Evolutionary conservation across 83 land plant genomes (phyloP).

Genomic region (Thuja plicata): DNA sequence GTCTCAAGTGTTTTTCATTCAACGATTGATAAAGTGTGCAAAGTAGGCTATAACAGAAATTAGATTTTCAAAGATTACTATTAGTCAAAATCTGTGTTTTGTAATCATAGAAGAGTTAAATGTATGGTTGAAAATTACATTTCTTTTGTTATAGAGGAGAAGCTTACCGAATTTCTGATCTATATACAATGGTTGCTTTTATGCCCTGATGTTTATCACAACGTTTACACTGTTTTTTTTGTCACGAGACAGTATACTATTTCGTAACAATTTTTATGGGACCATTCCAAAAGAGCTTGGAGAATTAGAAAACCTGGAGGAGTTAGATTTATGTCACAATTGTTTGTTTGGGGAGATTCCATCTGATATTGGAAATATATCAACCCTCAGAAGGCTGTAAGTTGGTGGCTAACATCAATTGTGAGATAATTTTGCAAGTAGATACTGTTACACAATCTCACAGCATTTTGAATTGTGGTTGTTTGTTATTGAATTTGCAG

Average conservation of each 20-base stretch:
- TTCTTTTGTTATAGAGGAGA: neutral
- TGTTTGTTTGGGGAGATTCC: constrained; percentile 50
- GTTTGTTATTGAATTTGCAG: constrained; percentile 19
- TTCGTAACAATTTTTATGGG: constrained; percentile 47
- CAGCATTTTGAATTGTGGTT: neutral
- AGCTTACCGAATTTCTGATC: neutral
- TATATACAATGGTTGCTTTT: neutral
- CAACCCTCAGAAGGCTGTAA: constrained; percentile 45
- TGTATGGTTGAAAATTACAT: neutral
- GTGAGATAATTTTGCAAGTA: neutral
- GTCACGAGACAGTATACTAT: constrained; percentile 29
- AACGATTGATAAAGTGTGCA: neutral
- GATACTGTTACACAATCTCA: too few relatives aligned
- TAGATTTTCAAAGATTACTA: neutral
- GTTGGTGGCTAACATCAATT: constrained; percentile 12
- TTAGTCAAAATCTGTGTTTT: neutral
- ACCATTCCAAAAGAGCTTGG: constrained; percentile 52
- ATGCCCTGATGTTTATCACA: neutral
- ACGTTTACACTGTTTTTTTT: neutral
- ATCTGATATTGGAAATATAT: constrained; percentile 35
- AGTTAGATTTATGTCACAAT: constrained; percentile 54
- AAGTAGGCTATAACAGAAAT: neutral
- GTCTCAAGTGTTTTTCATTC: neutral
- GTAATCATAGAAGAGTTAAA: neutral
- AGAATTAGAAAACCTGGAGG: constrained; percentile 33